phyloP scores from a whole-genome alignment of 768 basidiomycete species.

The Trametes gibbosa region DNA sequence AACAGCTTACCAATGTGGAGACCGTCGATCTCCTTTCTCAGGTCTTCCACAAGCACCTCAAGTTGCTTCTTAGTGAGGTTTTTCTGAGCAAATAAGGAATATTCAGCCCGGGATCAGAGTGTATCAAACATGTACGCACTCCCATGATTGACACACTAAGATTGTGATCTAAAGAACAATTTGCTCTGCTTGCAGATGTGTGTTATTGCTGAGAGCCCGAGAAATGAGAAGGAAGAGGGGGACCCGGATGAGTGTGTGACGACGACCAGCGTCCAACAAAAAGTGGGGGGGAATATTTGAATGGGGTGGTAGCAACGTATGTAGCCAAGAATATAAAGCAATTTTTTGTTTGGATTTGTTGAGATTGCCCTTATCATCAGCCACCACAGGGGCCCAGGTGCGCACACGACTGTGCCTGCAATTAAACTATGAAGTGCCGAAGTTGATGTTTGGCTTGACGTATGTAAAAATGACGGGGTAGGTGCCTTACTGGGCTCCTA shows the following conservation, averaged over 20 bases:
- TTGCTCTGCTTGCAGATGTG: background rate
- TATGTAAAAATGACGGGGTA: too few relatives aligned
- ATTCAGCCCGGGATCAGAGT: background rate
- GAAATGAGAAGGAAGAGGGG: background rate
- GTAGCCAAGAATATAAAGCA: background rate
- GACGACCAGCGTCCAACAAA: background rate
- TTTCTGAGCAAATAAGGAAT: background rate
- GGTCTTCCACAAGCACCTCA: background rate
- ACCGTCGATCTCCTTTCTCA: background rate
- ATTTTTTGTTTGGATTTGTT: background rate
- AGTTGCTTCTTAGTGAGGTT: slow-evolving; percentile 1
- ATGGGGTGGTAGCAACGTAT: background rate
- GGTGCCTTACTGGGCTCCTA: too few relatives aligned
- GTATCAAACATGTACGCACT: background rate
- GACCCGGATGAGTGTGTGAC: background rate
- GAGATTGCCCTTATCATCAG: background rate
- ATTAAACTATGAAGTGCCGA: too few relatives aligned
- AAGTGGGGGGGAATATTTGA: background rate
- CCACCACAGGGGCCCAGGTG: background rate
- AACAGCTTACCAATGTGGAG: background rate
- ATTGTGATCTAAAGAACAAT: background rate
- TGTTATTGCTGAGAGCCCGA: too few relatives aligned
- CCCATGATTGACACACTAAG: background rate
- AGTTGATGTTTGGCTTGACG: too few relatives aligned
- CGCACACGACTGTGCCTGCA: background rate